Conservation (phyloP, 1,139 yeast species). For the Yamadazyma trypodendri region DNA sequence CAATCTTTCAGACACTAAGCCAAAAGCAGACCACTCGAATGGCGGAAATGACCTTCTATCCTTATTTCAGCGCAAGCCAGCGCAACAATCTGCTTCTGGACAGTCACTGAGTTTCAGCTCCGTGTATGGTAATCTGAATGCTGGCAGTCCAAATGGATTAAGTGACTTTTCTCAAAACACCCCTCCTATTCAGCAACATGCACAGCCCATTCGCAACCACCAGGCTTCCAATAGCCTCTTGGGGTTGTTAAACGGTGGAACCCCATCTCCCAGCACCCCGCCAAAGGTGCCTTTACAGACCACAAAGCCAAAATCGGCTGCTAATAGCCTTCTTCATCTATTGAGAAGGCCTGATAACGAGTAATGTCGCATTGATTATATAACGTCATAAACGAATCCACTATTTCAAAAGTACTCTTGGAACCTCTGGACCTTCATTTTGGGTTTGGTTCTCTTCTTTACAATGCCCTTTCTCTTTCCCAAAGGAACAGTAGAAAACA, state of each 20-base stretch:
- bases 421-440: slow-evolving; percentile 3
- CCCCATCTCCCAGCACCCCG: slow-evolving; percentile 8
- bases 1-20: slow-evolving; percentile 10
- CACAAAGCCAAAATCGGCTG: slow-evolving; percentile 11
- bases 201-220: neutral
- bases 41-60: slow-evolving; percentile 17
- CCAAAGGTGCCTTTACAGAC: slow-evolving; percentile 1
- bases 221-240: slow-evolving; percentile 9
- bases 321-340: slow-evolving; percentile 15
- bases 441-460: slow-evolving; percentile 9
- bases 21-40: slow-evolving; percentile 1
- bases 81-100: neutral
- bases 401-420: slow-evolving; percentile 3
- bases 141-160: neutral
- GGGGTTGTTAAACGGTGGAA: slow-evolving; percentile 8
- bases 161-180: neutral
- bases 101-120: slow-evolving; percentile 1
- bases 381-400: slow-evolving; percentile 3
- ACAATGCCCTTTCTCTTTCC: slow-evolving; percentile 4
- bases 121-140: neutral
- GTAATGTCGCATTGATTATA: slow-evolving; percentile 1
- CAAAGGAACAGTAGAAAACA: neutral
- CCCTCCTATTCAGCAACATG: neutral
- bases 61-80: slow-evolving; percentile 15
- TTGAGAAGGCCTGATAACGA: slow-evolving; percentile 10